phyloP scores from a whole-genome alignment of 2,329 filamentous ascomycete genomes.

The Claviceps pusilla region DNA sequence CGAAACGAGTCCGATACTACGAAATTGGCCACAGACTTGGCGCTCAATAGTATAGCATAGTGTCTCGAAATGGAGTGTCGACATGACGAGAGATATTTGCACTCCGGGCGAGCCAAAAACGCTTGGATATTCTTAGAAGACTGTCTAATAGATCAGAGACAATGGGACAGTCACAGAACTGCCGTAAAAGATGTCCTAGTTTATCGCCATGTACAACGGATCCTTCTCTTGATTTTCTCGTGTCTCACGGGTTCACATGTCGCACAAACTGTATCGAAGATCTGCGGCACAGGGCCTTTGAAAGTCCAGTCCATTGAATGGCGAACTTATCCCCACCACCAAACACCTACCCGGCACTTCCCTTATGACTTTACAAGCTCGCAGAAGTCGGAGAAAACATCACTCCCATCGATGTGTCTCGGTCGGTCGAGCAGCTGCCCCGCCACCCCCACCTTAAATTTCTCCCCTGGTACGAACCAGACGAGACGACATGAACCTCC shows the following conservation, averaged over 20 bases:
- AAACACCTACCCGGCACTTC: background rate
- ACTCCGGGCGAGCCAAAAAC: too few relatives aligned
- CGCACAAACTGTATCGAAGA: background rate
- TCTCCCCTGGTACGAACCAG: background rate
- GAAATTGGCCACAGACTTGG: background rate
- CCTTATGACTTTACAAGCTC: background rate
- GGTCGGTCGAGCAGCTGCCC: background rate
- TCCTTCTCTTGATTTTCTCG: background rate
- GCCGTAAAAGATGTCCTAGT: background rate
- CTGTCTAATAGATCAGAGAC: too few relatives aligned
- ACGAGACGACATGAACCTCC: conserved; percentile 10
- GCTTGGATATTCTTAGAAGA: too few relatives aligned
- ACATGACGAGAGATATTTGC: background rate
- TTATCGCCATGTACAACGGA: background rate
- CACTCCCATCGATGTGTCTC: background rate
- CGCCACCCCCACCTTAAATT: conserved; percentile 1
- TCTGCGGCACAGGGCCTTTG: too few relatives aligned
- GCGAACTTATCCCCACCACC: too few relatives aligned
- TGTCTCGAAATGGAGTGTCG: background rate
- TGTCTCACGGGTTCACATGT: background rate
- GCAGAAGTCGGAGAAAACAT: too few relatives aligned
- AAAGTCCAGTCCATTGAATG: too few relatives aligned
- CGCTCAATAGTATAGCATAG: background rate
- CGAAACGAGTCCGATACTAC: background rate
- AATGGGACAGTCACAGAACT: background rate